Conservation (phyloP, 768 basidiomycete species). For the Galerina marginata region DNA sequence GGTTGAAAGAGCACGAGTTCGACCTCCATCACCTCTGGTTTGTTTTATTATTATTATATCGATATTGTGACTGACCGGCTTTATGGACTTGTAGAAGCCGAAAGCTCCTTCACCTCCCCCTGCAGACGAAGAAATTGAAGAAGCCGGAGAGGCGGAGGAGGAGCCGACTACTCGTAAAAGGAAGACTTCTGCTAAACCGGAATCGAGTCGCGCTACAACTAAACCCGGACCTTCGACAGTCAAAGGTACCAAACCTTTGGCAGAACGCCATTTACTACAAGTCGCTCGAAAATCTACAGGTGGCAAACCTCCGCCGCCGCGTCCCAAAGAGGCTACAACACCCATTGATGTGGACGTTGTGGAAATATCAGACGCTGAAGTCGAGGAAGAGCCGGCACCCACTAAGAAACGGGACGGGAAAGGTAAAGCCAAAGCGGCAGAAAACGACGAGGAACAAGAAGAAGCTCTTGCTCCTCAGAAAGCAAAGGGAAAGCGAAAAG, state of each 20-base stretch:
- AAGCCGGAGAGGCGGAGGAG: conserved; percentile 2
- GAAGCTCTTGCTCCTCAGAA: conserved; percentile 25
- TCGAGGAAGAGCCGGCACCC: conserved; percentile 9
- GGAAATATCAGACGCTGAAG: conserved; percentile 6
- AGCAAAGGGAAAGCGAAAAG: conserved; percentile 44
- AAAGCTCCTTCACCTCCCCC: not conserved
- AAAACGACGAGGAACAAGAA: conserved; percentile 27
- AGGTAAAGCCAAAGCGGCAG: conserved; percentile 31
- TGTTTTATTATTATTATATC: not conserved
- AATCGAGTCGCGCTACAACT: not conserved
- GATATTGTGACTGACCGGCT: not conserved
- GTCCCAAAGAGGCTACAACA: not conserved
- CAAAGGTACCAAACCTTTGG: conserved; percentile 1
- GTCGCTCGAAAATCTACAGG: conserved; percentile 25
- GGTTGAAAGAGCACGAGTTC: conserved; percentile 39
- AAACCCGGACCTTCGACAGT: conserved; percentile 12
- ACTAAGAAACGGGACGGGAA: conserved; percentile 31
- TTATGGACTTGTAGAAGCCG: conserved; percentile 13
- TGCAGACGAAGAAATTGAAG: conserved; percentile 2
- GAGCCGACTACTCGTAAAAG: conserved; percentile 3
- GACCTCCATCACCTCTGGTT: conserved; percentile 31
- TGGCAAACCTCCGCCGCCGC: conserved; percentile 9
- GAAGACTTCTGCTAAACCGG: conserved; percentile 6
- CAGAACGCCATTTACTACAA: conserved; percentile 5
- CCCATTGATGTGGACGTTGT: conserved; percentile 17